A percentile compares a stretch with the other conserved stretches of the same genome.
phyloP scores from a whole-genome alignment of 140 eudicot genomes.

The Erigeron philadelphicus region DNA sequence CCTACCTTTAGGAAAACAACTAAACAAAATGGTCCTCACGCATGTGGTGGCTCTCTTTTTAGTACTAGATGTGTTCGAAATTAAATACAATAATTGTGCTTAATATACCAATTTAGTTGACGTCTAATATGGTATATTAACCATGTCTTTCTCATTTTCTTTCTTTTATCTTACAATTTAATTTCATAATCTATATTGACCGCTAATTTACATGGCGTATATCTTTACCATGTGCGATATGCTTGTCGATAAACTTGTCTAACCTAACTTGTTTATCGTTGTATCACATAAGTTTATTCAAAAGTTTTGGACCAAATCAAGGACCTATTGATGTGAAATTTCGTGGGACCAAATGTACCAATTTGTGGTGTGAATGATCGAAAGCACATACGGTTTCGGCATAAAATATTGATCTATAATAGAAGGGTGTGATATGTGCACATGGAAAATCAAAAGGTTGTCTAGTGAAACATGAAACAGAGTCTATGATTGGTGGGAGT shows the following conservation, averaged over 20 bases:
- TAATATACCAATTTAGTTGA: no score
- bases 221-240: no score
- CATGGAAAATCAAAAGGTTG: conserved; percentile 10
- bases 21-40: conserved; percentile 1
- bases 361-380: background rate
- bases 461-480: conserved; percentile 11
- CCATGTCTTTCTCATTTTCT: no score
- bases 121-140: no score
- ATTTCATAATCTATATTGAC: no score
- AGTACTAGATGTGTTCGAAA: background rate
- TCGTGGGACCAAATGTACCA: conserved; percentile 16
- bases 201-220: no score
- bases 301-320: conserved; percentile 7
- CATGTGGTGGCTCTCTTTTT: background rate
- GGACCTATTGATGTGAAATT: conserved; percentile 9
- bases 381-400: background rate
- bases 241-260: no score
- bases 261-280: no score
- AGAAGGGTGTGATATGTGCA: conserved; percentile 16
- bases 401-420: conserved; percentile 15
- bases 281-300: background rate
- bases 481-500: conserved; percentile 14
- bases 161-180: no score
- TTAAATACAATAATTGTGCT: no score
- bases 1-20: no score